Evolutionary conservation across 2,329 filamentous ascomycete genomes (phyloP).

Genomic region (Arthrocladium fulminans): DNA sequence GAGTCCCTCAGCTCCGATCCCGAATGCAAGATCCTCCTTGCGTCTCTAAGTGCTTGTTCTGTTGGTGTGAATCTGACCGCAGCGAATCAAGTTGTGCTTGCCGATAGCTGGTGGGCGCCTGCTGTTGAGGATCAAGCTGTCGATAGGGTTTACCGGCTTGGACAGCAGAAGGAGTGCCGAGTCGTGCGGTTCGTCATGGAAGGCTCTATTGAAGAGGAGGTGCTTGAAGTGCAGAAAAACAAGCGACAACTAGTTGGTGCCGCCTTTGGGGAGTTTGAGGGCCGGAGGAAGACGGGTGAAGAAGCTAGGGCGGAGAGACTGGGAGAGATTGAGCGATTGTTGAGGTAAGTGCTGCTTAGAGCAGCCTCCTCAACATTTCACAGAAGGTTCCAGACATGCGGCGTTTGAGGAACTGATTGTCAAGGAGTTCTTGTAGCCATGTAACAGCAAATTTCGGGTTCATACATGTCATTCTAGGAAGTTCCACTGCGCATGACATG

Average conservation of each 20-base stretch:
- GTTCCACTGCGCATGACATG: too few relatives aligned
- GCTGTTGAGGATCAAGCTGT: constrained; percentile 88
- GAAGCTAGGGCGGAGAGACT: constrained; percentile 25
- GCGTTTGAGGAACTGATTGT: too few relatives aligned
- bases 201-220: constrained; percentile 68
- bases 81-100: constrained; percentile 75
- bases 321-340: constrained; percentile 26
- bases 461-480: too few relatives aligned
- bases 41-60: constrained; percentile 70
- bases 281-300: constrained; percentile 18
- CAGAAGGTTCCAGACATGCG: too few relatives aligned
- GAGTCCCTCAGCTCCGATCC: constrained; percentile 57
- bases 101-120: constrained; percentile 86
- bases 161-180: constrained; percentile 68
- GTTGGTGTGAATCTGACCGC: constrained; percentile 80
- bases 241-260: constrained; percentile 70
- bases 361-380: too few relatives aligned
- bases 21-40: constrained; percentile 65
- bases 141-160: constrained; percentile 77
- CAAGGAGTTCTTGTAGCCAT: too few relatives aligned
- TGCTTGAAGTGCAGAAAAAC: constrained; percentile 66
- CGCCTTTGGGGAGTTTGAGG: constrained; percentile 65
- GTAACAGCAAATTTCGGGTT: too few relatives aligned
- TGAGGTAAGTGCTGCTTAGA: too few relatives aligned
- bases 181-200: constrained; percentile 79